Conservation (phyloP, 140 eudicot genomes). For the Flaveria floridana region DNA sequence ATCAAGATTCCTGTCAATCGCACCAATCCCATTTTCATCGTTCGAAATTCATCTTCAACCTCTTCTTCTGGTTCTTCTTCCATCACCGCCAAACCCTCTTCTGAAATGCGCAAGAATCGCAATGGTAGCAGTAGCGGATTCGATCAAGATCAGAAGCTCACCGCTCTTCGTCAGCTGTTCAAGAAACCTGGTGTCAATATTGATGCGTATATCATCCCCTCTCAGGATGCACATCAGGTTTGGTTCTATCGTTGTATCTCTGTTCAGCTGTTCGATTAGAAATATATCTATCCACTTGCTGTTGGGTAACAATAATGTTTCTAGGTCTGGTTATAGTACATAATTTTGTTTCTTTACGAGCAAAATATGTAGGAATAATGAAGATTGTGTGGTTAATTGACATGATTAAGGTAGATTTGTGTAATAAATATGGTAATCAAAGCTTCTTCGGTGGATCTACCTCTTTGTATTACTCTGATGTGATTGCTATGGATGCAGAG, state of each 20-base stretch:
- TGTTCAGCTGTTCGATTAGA: not conserved
- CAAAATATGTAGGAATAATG: not conserved
- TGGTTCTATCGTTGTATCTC: not conserved
- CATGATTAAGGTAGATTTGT: conserved; percentile 8
- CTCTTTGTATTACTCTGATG: not conserved
- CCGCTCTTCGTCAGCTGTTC: conserved; percentile 68
- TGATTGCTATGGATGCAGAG: conserved; percentile 51
- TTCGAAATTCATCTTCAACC: conserved; percentile 26
- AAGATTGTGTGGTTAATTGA: conserved; percentile 15
- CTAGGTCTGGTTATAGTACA: not conserved
- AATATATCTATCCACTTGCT: not conserved
- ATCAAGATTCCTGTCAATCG: conserved; percentile 4
- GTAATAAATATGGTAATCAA: conserved; percentile 11
- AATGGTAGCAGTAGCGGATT: conserved; percentile 5
- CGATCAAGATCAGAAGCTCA: conserved; percentile 61
- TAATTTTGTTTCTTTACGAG: conserved; percentile 9
- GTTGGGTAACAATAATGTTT: not conserved
- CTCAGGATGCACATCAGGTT: conserved; percentile 98
- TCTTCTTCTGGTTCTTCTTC: conserved; percentile 45
- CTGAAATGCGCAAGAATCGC: conserved; percentile 50
- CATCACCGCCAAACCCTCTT: conserved; percentile 75
- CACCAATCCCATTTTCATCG: conserved; percentile 19
- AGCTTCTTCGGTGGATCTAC: conserved; percentile 14
- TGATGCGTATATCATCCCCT: conserved; percentile 90
- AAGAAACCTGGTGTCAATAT: conserved; percentile 54